A percentile compares a stretch with the other conserved stretches of the same genome.
Conservation (phyloP, 306 rosid species). For the Casuarina equisetifolia region DNA sequence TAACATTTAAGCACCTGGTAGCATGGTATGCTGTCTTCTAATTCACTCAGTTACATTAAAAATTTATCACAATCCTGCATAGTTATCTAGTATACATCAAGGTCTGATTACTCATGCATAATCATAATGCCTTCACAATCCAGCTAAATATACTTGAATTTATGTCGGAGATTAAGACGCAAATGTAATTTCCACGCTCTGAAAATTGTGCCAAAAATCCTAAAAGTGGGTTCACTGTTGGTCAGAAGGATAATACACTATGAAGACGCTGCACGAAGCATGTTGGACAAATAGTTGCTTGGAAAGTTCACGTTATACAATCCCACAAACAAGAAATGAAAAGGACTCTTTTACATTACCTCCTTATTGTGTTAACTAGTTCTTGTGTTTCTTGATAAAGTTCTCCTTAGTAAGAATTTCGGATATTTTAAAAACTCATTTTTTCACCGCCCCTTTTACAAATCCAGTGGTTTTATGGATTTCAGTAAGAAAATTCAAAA, state of each 20-base stretch:
- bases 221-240: constrained; percentile 64
- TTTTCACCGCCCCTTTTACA: too few species aligned
- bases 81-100: not conserved
- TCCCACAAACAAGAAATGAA: constrained; percentile 16
- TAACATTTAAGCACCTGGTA: too few species aligned
- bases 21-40: not conserved
- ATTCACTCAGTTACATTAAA: not conserved
- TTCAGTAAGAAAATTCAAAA: too few species aligned
- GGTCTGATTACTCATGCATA: not conserved
- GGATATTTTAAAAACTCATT: too few species aligned
- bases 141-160: constrained; percentile 15
- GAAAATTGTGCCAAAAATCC: constrained; percentile 74
- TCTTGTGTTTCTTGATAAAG: too few species aligned
- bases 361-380: too few species aligned
- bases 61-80: not conserved
- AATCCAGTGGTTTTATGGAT: too few species aligned
- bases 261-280: constrained; percentile 39
- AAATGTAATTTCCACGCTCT: constrained; percentile 94
- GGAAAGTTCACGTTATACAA: constrained; percentile 59
- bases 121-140: not conserved
- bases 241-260: constrained; percentile 65
- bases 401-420: too few species aligned
- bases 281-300: constrained; percentile 68
- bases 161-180: constrained; percentile 80
- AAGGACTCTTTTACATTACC: too few species aligned